Conservation (phyloP, 768 basidiomycete genomes). For the Holtermannia corniformis region DNA sequence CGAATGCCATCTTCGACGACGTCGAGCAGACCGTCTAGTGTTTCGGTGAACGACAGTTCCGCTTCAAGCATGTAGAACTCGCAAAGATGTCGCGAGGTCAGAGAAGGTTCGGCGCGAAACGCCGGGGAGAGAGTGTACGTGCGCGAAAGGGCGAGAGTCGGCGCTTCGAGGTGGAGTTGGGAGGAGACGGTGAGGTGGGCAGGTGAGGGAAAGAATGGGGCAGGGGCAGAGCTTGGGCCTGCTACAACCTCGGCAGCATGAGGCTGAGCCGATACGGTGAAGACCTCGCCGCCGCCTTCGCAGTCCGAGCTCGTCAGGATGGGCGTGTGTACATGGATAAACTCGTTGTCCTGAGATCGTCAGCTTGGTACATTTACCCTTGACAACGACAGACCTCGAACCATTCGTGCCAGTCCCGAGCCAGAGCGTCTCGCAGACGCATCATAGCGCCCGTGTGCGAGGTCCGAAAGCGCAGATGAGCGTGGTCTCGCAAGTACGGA, state of each 20-base stretch:
- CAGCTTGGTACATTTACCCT: not conserved
- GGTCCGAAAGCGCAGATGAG: conserved; percentile 79
- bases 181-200: conserved; percentile 88
- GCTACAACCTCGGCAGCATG: too few relatives aligned
- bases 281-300: conserved; percentile 92
- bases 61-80: conserved; percentile 99
- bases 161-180: conserved; percentile 87
- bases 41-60: conserved; percentile 61
- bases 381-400: conserved; percentile 55
- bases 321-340: conserved; percentile 70
- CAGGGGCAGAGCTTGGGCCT: not conserved
- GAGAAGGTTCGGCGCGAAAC: conserved; percentile 84
- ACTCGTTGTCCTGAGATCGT: conserved; percentile 57
- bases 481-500: conserved; percentile 74
- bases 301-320: conserved; percentile 85
- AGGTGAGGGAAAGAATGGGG: conserved; percentile 29
- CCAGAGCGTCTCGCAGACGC: conserved; percentile 56
- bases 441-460: conserved; percentile 62
- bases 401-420: conserved; percentile 53
- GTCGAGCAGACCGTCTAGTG: conserved; percentile 49
- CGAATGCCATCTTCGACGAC: conserved; percentile 54
- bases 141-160: conserved; percentile 65
- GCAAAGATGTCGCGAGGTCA: conserved; percentile 81
- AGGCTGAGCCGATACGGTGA: conserved; percentile 49
- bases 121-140: conserved; percentile 88